Evolutionary conservation across 2,329 filamentous ascomycete genomes (phyloP), one percentile per base, ranked within the genome.

Genomic region (Trichoderma endophyticum): DNA sequence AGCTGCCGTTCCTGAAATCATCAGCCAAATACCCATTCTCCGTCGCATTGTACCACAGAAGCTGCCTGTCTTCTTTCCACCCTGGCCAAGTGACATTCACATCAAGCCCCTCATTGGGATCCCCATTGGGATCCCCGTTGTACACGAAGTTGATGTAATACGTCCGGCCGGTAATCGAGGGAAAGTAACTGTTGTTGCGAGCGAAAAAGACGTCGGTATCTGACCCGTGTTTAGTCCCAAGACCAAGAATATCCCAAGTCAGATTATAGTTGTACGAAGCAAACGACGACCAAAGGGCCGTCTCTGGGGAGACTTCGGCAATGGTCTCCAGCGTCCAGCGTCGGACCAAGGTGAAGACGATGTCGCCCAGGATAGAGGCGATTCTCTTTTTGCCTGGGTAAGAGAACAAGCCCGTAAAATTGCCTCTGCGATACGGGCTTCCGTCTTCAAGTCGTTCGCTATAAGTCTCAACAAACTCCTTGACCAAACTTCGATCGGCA

Each of bases 341-440:
- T 0, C 93, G 89, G 0, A 89, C 88, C 0, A 96, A 84, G 0
- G 90, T 94, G 81, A 96, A 95, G 2, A 88, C 88, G 0, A 94
- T 76, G 77, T 96, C 93, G 18, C 93, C 93, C 0, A 95, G 83
- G 30, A 95, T 88, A 39, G 93, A 92, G 1, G 92, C 89, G 0
- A 94, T 83, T 14, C 92, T 90, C 81, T 95, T 95, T 84, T 89
- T 95, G 75, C 92, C 88, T 0, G 93, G 91, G 77, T 93, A 94
- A 77, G 14, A 6, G 21, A n/a, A 1, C 12, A 89, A 84, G 77
- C 91, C 89, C 81, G 94, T 92, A 12, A 91, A 74, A 6, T 86
- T 73, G 0, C 87, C 84, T 0, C 92, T 95, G 62, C 89, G 85
- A 84, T 93, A 95, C 0, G 93, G 93, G 3, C 90, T 92, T 43